These are phyloP conservation scores for Ustilago trichophora DNA, from an alignment of 1,284 basidiomycete genomes.

Conservation along the genomic window DNA sequence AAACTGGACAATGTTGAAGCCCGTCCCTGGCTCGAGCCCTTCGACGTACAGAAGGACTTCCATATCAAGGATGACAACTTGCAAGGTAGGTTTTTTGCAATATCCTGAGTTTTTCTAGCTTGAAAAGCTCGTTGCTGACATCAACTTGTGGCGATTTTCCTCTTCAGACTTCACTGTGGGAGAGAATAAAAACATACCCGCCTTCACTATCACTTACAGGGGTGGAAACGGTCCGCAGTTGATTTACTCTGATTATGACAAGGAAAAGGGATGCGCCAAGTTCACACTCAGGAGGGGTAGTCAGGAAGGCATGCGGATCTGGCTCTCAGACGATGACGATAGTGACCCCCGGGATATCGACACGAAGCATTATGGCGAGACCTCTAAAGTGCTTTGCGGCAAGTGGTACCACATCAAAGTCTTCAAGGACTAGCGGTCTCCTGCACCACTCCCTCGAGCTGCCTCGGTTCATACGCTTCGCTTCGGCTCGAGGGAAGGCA, in stretches of 20 bases:
- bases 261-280: not conserved
- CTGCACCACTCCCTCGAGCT: too few species aligned
- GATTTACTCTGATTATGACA: conserved; percentile 1
- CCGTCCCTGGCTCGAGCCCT: not conserved
- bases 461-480: too few species aligned
- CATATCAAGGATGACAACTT: too few species aligned
- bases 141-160: too few species aligned
- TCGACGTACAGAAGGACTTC: too few species aligned
- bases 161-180: conserved; percentile 6
- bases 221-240: not conserved
- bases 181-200: not conserved
- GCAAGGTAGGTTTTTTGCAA: too few species aligned
- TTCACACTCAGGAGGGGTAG: conserved; percentile 1
- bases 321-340: not conserved
- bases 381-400: not conserved
- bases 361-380: not conserved
- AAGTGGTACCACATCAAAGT: not conserved
- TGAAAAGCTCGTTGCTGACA: too few species aligned
- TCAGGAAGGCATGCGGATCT: too few species aligned
- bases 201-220: conserved; percentile 3
- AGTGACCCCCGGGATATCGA: conserved; percentile 6
- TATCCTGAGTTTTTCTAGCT: too few species aligned
- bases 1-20: not conserved
- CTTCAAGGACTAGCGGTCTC: too few species aligned
- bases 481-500: too few species aligned